Conservation (phyloP, 495 filamentous ascomycete species). For the Aspergillus sclerotioniger region DNA sequence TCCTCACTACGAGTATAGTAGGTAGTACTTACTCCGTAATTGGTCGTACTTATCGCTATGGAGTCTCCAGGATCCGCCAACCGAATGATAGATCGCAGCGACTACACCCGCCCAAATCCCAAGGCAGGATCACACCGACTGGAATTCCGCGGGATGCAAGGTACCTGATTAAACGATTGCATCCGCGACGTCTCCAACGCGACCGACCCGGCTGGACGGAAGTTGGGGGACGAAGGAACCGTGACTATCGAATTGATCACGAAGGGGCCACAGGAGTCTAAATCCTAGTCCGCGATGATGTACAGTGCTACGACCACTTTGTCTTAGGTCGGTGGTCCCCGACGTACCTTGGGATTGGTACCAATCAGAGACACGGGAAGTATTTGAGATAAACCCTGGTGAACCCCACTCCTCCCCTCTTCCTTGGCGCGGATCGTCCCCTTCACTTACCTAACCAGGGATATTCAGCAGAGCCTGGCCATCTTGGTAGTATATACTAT, state of each 20-base stretch:
- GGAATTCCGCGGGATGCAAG: not conserved
- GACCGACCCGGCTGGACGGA: conserved; percentile 4
- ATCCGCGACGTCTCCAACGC: not conserved
- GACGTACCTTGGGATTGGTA: conserved; percentile 15
- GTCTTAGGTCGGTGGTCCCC: conserved; percentile 17
- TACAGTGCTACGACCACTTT: conserved; percentile 15
- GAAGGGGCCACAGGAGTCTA: conserved; percentile 16
- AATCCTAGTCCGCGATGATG: conserved; percentile 18
- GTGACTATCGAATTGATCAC: conserved; percentile 27
- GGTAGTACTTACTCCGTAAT: too few species aligned
- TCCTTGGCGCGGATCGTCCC: conserved; percentile 15
- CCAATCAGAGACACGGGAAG: conserved; percentile 35
- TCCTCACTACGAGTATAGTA: too few species aligned
- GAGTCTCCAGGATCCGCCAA: too few species aligned
- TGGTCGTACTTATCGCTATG: too few species aligned
- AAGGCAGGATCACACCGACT: not conserved
- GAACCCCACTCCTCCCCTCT: not conserved
- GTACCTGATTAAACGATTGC: not conserved
- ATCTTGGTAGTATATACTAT: not conserved
- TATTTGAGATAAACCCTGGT: conserved; percentile 46
- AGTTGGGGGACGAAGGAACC: conserved; percentile 23
- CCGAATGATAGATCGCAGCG: too few species aligned
- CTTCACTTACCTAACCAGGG: conserved; percentile 7
- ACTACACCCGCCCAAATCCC: not conserved
- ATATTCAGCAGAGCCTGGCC: not conserved